These are phyloP conservation scores for Dacryopinax spathularia DNA, from an alignment of 768 basidiomycete species.

Conservation along the genomic window DNA sequence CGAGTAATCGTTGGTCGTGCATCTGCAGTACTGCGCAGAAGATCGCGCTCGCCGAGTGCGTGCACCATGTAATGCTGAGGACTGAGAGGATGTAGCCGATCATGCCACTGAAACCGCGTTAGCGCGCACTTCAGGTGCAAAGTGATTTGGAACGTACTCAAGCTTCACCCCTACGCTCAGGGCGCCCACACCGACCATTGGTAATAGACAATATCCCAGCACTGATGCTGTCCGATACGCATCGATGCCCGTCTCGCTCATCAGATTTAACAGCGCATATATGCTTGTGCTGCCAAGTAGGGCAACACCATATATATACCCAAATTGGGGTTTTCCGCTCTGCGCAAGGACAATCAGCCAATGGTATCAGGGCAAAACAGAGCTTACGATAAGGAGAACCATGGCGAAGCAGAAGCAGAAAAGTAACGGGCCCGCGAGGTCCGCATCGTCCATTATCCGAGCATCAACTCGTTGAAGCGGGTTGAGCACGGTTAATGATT, in stretches of 20 bases:
- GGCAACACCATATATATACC: conserved; percentile 95
- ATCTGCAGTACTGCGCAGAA: conserved; percentile 91
- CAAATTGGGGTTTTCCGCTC: conserved; percentile 98
- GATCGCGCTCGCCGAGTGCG: conserved; percentile 87
- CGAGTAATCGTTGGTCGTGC: conserved; percentile 86
- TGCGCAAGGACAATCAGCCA: conserved; percentile 22
- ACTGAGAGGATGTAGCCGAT: conserved; percentile 74
- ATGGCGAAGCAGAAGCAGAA: conserved; percentile 92
- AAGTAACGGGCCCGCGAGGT: conserved; percentile 87
- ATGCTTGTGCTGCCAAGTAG: conserved; percentile 86
- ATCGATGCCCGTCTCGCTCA: conserved; percentile 91
- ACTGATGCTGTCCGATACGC: conserved; percentile 91
- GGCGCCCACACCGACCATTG: conserved; percentile 88
- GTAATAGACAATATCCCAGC: conserved; percentile 88
- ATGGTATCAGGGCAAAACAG: neutral
- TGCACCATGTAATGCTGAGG: conserved; percentile 88
- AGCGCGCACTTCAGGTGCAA: neutral
- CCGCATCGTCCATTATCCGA: conserved; percentile 97
- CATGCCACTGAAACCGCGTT: conserved; percentile 40
- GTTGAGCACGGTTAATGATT: conserved; percentile 90
- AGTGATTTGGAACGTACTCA: conserved; percentile 45
- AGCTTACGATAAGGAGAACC: conserved; percentile 72
- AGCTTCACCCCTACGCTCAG: conserved; percentile 75
- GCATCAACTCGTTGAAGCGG: conserved; percentile 72
- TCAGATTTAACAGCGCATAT: conserved; percentile 89